Evolutionary conservation across 2,329 filamentous ascomycete species (phyloP), one percentile per base, ranked within the genome.

Genomic region (Botrytis fragariae): DNA sequence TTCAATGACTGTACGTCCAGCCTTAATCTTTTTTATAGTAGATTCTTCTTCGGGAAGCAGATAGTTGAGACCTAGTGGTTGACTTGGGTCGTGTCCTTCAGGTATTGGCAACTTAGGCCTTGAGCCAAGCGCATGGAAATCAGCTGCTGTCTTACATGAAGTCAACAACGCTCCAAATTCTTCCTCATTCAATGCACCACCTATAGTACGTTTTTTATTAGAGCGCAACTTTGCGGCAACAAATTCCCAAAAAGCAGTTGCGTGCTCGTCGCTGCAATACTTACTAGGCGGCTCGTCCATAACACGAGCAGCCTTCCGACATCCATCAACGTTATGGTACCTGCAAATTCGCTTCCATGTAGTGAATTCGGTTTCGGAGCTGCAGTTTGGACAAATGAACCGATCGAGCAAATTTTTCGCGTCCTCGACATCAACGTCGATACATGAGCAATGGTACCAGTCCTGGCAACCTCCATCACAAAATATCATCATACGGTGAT

Each of bases 401-500:
- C 76, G 76, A 73, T 81, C 79, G n/a, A 81, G 74, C 20, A 81
- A 75, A 54, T 79, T 76, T 57, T 76, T 78, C 32, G 79, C 78
- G 68, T 80, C 79, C 2, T 75, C 76, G 22, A 78, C 77, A 39
- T 79, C 74, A 45, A 81, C 76, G 51, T 75, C 72, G 54, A 81
- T 75, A 54, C 80, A 81, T 22, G 76, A 77, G 71, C 78, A 80
- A 69, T 81, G 80, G 65, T 79, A 81, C 80, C 80, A 81, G 60
- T 81, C 80, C 42, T 80, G 74, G 61, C 80, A 81, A 32, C 77
- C 77, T 16, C 79, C 79, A 62, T 81, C 80, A 64, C 79, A 81
- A 39, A 77, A 77, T 14, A 81, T 77, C 79, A 81, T 81, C 78
- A 80, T 80, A 12, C 78, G 76, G 72, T 80, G 78, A 76, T 81